Percentiles rank a stretch among this genome's conserved stretches.
These are phyloP conservation scores for Aspergillus baeticus DNA, from an alignment of 495 filamentous ascomycete species.

Conservation along the genomic window DNA sequence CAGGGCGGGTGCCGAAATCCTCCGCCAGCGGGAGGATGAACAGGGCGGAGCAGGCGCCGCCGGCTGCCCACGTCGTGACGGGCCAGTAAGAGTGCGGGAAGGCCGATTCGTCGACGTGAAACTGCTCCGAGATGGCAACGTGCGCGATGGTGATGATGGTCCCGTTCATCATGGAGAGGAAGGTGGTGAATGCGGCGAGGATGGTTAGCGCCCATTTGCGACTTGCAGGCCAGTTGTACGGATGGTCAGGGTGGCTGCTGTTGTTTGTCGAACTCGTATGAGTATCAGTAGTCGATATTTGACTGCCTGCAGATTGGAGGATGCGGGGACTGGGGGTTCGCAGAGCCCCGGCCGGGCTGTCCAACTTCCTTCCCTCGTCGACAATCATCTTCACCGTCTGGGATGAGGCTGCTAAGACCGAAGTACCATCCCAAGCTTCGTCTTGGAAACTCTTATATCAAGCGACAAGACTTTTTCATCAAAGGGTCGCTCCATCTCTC, in stretches of 20 bases:
- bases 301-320: not conserved
- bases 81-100: constrained; percentile 56
- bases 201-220: constrained; percentile 39
- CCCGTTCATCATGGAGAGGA: constrained; percentile 41
- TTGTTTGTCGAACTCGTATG: not conserved
- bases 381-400: too few relatives aligned
- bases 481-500: not conserved
- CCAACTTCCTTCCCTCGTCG: not conserved
- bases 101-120: constrained; percentile 41
- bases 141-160: constrained; percentile 46
- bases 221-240: constrained; percentile 58
- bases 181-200: constrained; percentile 28
- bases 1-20: constrained; percentile 45
- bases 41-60: constrained; percentile 45
- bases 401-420: too few relatives aligned
- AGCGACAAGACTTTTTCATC: not conserved
- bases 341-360: not conserved
- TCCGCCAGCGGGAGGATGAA: constrained; percentile 53
- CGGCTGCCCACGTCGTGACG: constrained; percentile 49
- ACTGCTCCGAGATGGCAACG: constrained; percentile 34
- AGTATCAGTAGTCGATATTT: too few relatives aligned
- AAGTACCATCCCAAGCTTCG: not conserved
- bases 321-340: not conserved
- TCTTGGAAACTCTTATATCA: not conserved
- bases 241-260: constrained; percentile 49